These are phyloP conservation scores for Hypoxylon subgilvum DNA, from an alignment of 495 filamentous ascomycete genomes.

Conservation along the genomic window DNA sequence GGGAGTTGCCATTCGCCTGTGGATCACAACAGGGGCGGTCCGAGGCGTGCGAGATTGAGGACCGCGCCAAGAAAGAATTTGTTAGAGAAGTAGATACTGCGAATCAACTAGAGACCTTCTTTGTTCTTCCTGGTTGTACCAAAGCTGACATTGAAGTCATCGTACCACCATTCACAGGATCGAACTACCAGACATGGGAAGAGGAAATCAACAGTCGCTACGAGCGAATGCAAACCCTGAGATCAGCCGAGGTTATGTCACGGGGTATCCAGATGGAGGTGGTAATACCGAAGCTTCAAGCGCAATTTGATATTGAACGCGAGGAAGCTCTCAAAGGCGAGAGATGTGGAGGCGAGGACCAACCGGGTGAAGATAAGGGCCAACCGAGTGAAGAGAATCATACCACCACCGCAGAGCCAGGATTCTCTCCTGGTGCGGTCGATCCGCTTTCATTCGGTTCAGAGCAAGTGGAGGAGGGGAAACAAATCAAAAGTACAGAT, in stretches of 20 bases:
- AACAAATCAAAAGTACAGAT: too few relatives aligned
- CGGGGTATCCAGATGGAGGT: not conserved
- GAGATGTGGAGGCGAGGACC: too few relatives aligned
- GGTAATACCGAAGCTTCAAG: too few relatives aligned
- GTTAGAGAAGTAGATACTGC: slow-evolving; percentile 28
- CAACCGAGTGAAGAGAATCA: too few relatives aligned
- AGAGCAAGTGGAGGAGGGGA: too few relatives aligned
- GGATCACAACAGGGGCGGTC: not conserved
- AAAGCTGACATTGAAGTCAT: slow-evolving; percentile 1
- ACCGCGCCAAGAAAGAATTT: slow-evolving; percentile 12
- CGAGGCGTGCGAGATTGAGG: slow-evolving; percentile 6
- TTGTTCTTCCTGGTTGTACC: slow-evolving; percentile 13
- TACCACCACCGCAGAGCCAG: too few relatives aligned
- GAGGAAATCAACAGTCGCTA: slow-evolving; percentile 9
- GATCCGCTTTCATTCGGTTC: too few relatives aligned
- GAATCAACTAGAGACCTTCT: slow-evolving; percentile 4
- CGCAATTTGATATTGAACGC: too few relatives aligned
- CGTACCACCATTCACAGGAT: not conserved
- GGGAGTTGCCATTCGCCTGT: slow-evolving; percentile 22
- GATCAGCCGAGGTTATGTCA: not conserved
- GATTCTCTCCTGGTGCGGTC: too few relatives aligned
- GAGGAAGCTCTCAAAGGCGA: too few relatives aligned
- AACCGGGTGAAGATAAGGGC: too few relatives aligned
- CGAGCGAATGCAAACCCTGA: not conserved
- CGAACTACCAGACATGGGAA: not conserved